Evolutionary conservation across 306 rosid genomes (phyloP), one percentile per base, ranked within the genome.

Genomic region (Pyrus betulifolia): DNA sequence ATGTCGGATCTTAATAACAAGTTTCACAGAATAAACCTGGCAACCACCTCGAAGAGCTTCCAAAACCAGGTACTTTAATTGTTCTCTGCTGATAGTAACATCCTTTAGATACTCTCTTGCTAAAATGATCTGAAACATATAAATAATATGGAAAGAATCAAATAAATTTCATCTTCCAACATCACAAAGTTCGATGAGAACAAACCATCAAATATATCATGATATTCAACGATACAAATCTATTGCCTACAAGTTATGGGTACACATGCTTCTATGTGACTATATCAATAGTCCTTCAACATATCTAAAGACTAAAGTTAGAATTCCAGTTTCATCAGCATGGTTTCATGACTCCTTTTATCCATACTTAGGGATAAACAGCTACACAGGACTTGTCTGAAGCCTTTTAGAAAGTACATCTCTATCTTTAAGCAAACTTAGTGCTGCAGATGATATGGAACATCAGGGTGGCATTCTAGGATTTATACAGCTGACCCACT

Each of bases 11-110:
- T 45, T 44, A 55, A 81, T 74, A 69, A 76, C 1, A 2, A 61
- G 77, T 60, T 71, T 54, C 42, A 69, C 68, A 38, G 84, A 62
- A 71, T 44, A 78, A 84, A 95, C 98, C 97, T 92, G 97, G 86
- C 96, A 91, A 84, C 96, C 97, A 89, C 98, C 97, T 75, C 98
- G 90, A 57, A 92, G 79, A 77, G 98, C 91, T 86, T 95, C 98
- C 86, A 92, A 79, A 70, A 92, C 98, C 69, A 95, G 83, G 79
- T 95, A 92, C 69, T 90, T 95, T 66, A 95, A 72, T 79, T 90
- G 98, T 70, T 95, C 98, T 82, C 79, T 82, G 88, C 89, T 82
- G 67, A 95, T 84, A 67, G 87, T 72, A 63, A 95, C 97, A 55
- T 95, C 98, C 83, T 88, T 92, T 71, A 95, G 82, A 85, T 95